These are phyloP conservation scores for Rubia balearica DNA, from an alignment of 305 asterid species.

Conservation along the genomic window DNA sequence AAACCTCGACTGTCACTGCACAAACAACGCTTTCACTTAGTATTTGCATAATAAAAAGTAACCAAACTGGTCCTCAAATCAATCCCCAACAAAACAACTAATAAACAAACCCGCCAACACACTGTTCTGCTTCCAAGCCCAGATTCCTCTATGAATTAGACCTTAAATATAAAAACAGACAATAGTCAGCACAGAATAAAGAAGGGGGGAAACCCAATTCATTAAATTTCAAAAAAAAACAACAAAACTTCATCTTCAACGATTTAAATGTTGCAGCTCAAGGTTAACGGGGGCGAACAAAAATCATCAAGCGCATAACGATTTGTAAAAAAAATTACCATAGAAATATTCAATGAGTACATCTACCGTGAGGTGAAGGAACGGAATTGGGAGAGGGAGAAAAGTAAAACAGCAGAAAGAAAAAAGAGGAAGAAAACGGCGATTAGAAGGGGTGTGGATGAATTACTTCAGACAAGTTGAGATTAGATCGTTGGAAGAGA, in stretches of 20 bases:
- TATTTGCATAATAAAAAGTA: neutral
- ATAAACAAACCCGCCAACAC: neutral
- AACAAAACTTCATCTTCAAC: neutral
- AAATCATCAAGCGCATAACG: neutral
- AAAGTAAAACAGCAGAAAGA: too few relatives aligned
- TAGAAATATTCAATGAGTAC: neutral
- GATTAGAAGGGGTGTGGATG: neutral
- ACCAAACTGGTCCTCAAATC: neutral
- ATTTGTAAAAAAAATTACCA: neutral
- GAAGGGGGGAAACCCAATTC: neutral
- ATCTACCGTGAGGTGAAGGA: neutral
- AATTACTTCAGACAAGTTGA: neutral
- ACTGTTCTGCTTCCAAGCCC: slow-evolving; percentile 7
- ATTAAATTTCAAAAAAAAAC: neutral
- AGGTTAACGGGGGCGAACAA: neutral
- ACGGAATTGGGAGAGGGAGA: neutral
- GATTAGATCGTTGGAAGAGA: neutral
- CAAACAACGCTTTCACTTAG: neutral
- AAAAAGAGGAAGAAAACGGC: too few relatives aligned
- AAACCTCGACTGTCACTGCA: neutral
- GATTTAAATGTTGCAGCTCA: neutral
- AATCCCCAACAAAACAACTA: slow-evolving; percentile 3
- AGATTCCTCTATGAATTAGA: slow-evolving; percentile 3
- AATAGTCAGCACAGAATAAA: neutral
- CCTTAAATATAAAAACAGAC: neutral